These are phyloP conservation scores for Hymenoscyphus repandus DNA, from an alignment of 2,329 filamentous ascomycete species.

Conservation along the genomic window DNA sequence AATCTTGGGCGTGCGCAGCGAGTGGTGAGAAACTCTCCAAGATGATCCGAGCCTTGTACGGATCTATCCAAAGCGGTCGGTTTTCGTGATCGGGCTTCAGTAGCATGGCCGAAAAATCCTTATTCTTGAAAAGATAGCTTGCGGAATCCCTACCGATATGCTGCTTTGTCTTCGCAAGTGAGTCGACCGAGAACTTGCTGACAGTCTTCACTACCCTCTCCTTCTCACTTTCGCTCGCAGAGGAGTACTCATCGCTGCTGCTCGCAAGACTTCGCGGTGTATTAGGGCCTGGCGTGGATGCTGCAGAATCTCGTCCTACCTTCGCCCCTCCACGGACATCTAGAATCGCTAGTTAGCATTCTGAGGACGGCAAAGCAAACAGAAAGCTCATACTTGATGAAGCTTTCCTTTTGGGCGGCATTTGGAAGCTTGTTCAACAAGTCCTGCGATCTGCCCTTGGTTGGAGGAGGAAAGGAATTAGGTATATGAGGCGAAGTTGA, in stretches of 20 bases:
- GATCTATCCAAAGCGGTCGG: conserved; percentile 91
- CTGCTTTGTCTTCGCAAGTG: conserved; percentile 16
- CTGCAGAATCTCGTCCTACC: conserved; percentile 49
- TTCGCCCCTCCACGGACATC: conserved; percentile 46
- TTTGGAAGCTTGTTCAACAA: conserved; percentile 33
- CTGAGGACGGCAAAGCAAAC: conserved; percentile 19
- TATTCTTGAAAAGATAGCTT: conserved; percentile 31
- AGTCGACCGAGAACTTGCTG: conserved; percentile 48
- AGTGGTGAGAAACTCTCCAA: conserved; percentile 90
- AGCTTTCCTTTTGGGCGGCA: conserved; percentile 71
- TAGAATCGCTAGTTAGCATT: conserved; percentile 30
- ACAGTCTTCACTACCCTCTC: conserved; percentile 41
- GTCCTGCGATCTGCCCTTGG: conserved; percentile 7
- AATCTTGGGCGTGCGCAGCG: conserved; percentile 83
- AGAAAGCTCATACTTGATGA: conserved; percentile 39
- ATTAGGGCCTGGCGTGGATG: conserved; percentile 55
- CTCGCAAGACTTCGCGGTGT: conserved; percentile 55
- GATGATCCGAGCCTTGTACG: conserved; percentile 78
- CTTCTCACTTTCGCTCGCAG: conserved; percentile 32
- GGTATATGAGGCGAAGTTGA: conserved; percentile 9
- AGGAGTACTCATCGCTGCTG: conserved; percentile 45
- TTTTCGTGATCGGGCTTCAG: conserved; percentile 87
- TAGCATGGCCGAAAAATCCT: conserved; percentile 71
- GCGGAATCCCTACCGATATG: conserved; percentile 26
- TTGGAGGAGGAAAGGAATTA: conserved; percentile 12